These are phyloP conservation scores for Clonostachys rhizophaga DNA, from an alignment of 2,329 filamentous ascomycete species.

Conservation along the genomic window DNA sequence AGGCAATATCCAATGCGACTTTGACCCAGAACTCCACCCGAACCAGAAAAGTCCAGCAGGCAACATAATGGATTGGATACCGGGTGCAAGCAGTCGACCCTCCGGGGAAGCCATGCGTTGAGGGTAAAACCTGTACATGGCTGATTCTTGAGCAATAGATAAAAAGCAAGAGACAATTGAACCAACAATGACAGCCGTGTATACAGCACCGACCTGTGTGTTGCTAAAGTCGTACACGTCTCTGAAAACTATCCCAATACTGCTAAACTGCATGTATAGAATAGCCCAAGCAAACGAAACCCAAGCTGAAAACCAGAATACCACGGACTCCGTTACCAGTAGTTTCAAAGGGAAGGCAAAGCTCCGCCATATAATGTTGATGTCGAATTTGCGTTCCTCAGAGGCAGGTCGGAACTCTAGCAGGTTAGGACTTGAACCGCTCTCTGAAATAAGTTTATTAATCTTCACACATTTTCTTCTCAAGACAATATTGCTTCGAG, in stretches of 20 bases:
- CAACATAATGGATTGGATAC: conserved; percentile 55
- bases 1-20: conserved; percentile 60
- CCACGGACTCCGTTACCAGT: conserved; percentile 53
- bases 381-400: conserved; percentile 8
- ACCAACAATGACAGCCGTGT: conserved; percentile 37
- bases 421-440: not conserved
- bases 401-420: conserved; percentile 4
- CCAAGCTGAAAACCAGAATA: conserved; percentile 67
- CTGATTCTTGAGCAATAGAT: conserved; percentile 51
- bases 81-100: conserved; percentile 58
- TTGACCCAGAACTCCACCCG: conserved; percentile 51
- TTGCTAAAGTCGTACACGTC: conserved; percentile 55
- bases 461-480: conserved; percentile 52
- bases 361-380: conserved; percentile 15
- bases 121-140: conserved; percentile 42
- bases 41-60: conserved; percentile 69
- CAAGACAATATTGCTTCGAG: conserved; percentile 63
- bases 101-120: conserved; percentile 38
- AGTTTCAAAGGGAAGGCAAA: conserved; percentile 31
- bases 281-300: conserved; percentile 67
- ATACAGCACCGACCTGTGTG: conserved; percentile 57
- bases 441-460: conserved; percentile 42
- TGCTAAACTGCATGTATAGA: conserved; percentile 55
- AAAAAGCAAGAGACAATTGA: conserved; percentile 45
- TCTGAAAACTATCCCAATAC: conserved; percentile 61